Conservation (phyloP, 2,329 filamentous ascomycete species). For the Stagonosporopsis tanaceti region DNA sequence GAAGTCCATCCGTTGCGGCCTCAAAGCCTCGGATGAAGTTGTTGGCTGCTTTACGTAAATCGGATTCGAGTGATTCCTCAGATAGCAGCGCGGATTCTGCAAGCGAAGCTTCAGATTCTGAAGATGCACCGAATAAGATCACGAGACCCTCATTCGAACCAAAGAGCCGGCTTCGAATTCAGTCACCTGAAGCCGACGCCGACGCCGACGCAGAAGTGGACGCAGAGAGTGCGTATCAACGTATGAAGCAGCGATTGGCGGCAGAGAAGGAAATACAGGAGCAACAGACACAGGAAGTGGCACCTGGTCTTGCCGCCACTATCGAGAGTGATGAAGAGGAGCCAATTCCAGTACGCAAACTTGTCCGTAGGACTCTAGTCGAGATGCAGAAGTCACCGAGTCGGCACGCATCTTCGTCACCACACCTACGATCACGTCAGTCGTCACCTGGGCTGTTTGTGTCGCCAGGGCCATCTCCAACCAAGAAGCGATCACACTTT, state of each 20-base stretch:
- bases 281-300: slow-evolving; percentile 20
- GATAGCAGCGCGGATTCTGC: slow-evolving; percentile 54
- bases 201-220: slow-evolving; percentile 22
- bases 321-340: slow-evolving; percentile 41
- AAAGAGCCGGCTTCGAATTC: slow-evolving; percentile 1
- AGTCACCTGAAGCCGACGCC: slow-evolving; percentile 8
- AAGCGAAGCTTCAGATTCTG: slow-evolving; percentile 33
- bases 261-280: slow-evolving; percentile 29
- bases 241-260: slow-evolving; percentile 57
- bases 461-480: slow-evolving; percentile 54
- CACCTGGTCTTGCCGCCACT: slow-evolving; percentile 12
- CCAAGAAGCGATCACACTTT: slow-evolving; percentile 42
- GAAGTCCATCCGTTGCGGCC: not conserved
- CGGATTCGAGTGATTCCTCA: slow-evolving; percentile 33
- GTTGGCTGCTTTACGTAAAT: slow-evolving; percentile 33
- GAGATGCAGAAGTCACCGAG: slow-evolving; percentile 24
- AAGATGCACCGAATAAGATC: slow-evolving; percentile 45
- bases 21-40: slow-evolving; percentile 29
- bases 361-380: slow-evolving; percentile 23
- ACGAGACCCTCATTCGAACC: slow-evolving; percentile 12
- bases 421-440: slow-evolving; percentile 39
- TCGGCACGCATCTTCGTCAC: slow-evolving; percentile 27
- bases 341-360: slow-evolving; percentile 36
- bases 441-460: slow-evolving; percentile 66
- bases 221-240: slow-evolving; percentile 55